These are phyloP conservation scores for Thelonectria olida DNA, from an alignment of 2,329 filamentous ascomycete genomes.

Conservation along the genomic window DNA sequence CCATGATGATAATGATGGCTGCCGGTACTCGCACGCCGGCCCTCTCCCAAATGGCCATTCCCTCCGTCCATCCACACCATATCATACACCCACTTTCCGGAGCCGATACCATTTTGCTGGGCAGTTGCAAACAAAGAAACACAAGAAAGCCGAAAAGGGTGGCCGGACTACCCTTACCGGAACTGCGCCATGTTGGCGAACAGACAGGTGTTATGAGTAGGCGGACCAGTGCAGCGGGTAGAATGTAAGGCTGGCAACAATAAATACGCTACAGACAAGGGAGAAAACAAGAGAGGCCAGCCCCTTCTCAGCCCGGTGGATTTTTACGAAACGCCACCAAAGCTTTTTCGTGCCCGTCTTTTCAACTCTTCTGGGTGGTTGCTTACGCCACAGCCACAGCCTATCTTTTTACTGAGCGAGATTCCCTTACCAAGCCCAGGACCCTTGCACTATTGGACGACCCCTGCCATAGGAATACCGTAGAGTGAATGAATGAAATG, in stretches of 20 bases:
- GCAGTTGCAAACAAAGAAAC: slow-evolving; percentile 36
- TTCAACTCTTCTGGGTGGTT: not conserved
- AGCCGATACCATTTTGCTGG: not conserved
- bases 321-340: not conserved
- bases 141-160: slow-evolving; percentile 23
- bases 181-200: slow-evolving; percentile 27
- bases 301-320: not conserved
- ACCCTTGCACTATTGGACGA: no score
- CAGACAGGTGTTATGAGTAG: slow-evolving; percentile 19
- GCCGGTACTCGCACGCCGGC: no score
- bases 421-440: no score
- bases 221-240: slow-evolving; percentile 5
- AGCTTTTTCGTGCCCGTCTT: not conserved
- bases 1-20: no score
- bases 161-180: not conserved
- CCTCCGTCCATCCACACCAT: no score
- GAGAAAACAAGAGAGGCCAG: not conserved
- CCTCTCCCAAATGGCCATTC: no score
- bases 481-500: no score
- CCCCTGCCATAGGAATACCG: no score
- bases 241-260: slow-evolving; percentile 17
- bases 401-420: not conserved
- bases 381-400: not conserved
- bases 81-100: not conserved
- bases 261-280: no score